Conservation (phyloP, 2,329 filamentous ascomycete species). For the Dactylellina parvicollis region DNA sequence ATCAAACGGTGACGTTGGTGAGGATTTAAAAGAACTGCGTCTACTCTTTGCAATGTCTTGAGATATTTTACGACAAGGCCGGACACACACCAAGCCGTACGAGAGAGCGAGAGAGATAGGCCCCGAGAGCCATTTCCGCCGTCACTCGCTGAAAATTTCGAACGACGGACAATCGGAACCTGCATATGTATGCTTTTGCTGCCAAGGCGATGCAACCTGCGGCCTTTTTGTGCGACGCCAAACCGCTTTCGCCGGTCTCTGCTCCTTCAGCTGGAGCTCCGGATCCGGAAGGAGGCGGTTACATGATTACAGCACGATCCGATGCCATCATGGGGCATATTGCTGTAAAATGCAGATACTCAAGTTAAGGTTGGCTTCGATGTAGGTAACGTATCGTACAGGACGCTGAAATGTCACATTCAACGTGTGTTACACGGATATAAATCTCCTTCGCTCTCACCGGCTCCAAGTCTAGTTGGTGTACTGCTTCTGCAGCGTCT, state of each 20-base stretch:
- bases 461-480: constrained; percentile 64
- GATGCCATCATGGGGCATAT: too few relatives aligned
- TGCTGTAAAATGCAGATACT: too few relatives aligned
- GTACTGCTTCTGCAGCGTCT: constrained; percentile 75
- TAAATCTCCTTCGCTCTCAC: neutral
- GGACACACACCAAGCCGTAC: neutral
- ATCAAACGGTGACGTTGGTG: too few relatives aligned
- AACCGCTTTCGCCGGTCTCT: constrained; percentile 38
- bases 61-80: constrained; percentile 3
- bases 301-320: neutral
- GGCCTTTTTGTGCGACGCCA: constrained; percentile 42
- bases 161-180: constrained; percentile 10
- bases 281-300: constrained; percentile 38
- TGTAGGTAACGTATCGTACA: constrained; percentile 1
- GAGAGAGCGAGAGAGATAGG: neutral
- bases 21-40: neutral
- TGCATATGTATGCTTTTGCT: constrained; percentile 26
- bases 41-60: too few relatives aligned
- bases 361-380: neutral
- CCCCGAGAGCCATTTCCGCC: constrained; percentile 14
- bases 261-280: constrained; percentile 39
- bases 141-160: constrained; percentile 23
- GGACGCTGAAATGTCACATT: neutral
- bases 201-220: constrained; percentile 39
- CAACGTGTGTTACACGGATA: neutral